Conservation (phyloP, 2,329 filamentous ascomycete species). For the Thielaviopsis euricoi region DNA sequence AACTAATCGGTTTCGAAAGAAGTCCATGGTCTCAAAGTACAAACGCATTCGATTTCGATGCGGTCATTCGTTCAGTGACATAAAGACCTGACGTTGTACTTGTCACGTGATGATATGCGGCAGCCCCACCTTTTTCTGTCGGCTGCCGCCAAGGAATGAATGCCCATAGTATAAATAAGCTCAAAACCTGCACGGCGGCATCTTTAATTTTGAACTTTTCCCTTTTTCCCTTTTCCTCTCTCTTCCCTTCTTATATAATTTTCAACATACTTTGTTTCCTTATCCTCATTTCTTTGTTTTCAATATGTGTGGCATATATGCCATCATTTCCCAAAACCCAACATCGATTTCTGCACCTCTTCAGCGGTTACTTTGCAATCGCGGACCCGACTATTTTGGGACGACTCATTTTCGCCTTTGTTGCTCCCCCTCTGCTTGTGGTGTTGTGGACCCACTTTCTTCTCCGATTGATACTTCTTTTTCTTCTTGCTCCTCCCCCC, state of each 20-base stretch:
- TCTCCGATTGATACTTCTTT: background rate
- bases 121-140: too few relatives aligned
- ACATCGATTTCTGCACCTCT: background rate
- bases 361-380: background rate
- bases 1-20: too few relatives aligned
- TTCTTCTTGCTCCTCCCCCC: too few relatives aligned
- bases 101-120: too few relatives aligned
- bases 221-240: background rate
- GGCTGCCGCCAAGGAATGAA: too few relatives aligned
- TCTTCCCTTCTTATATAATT: background rate
- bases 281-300: background rate
- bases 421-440: background rate
- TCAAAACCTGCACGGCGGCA: too few relatives aligned
- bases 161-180: too few relatives aligned
- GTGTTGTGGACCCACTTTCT: background rate
- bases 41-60: too few relatives aligned
- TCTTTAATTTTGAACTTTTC: too few relatives aligned
- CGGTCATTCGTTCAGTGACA: too few relatives aligned
- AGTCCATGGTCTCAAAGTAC: too few relatives aligned
- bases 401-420: background rate
- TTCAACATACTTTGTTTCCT: background rate
- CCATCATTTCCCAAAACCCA: background rate
- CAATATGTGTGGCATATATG: constrained; percentile 13
- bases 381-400: constrained; percentile 3
- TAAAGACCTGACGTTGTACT: too few relatives aligned